Percentiles rank a stretch among this genome's conserved stretches.
Conservation (phyloP, 495 filamentous ascomycete genomes). For the Amorphotheca resinae region DNA sequence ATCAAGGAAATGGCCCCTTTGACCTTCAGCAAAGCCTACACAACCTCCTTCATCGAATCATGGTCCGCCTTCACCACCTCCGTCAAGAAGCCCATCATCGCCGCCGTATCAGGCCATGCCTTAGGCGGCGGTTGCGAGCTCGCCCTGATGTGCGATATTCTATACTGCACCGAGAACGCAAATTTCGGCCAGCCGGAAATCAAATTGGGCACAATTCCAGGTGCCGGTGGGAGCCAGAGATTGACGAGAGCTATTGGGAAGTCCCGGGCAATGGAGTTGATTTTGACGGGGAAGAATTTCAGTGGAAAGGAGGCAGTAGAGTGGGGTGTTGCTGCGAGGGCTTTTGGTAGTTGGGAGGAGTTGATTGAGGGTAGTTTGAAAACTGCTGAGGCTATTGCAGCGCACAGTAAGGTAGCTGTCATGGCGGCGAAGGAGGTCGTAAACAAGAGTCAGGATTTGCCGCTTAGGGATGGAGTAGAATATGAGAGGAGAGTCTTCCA, state of each 20-base stretch:
- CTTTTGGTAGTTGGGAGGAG: constrained; percentile 71
- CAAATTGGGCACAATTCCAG: constrained; percentile 83
- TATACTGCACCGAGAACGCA: constrained; percentile 74
- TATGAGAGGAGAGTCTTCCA: constrained; percentile 92
- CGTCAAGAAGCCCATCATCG: constrained; percentile 85
- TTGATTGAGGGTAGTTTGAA: constrained; percentile 64
- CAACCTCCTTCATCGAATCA: constrained; percentile 75
- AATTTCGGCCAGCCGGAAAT: constrained; percentile 96
- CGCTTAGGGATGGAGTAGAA: constrained; percentile 80
- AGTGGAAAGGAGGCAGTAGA: constrained; percentile 66
- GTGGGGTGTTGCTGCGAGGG: constrained; percentile 81
- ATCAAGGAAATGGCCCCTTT: constrained; percentile 97
- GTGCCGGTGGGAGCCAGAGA: constrained; percentile 85
- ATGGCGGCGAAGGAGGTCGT: constrained; percentile 95
- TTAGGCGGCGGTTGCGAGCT: constrained; percentile 94
- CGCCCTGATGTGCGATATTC: constrained; percentile 91
- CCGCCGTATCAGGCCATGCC: constrained; percentile 87
- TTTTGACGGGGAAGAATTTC: constrained; percentile 77
- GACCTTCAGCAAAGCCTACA: constrained; percentile 76
- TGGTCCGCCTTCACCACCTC: constrained; percentile 75
- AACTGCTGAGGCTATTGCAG: constrained; percentile 81
- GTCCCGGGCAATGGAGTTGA: constrained; percentile 82
- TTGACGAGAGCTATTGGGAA: constrained; percentile 82
- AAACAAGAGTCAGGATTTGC: constrained; percentile 87
- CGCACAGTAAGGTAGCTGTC: constrained; percentile 65